These are phyloP conservation scores for Alisma plantagoaquatica DNA, from an alignment of 106 monocot genomes.

Conservation along the genomic window DNA sequence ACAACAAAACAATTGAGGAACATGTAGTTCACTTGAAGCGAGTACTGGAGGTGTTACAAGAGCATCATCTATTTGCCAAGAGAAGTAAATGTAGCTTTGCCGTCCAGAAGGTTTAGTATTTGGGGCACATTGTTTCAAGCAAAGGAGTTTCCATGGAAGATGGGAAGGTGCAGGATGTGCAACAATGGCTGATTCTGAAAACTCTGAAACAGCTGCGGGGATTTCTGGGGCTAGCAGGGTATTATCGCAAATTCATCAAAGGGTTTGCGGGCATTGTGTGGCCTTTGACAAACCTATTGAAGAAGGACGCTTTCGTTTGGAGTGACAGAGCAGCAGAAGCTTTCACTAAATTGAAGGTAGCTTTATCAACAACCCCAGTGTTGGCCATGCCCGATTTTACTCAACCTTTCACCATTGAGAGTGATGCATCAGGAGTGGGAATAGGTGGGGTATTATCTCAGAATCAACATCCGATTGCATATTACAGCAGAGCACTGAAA, in stretches of 20 bases:
- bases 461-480: background rate
- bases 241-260: slow-evolving; percentile 2
- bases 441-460: slow-evolving; percentile 2
- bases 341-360: background rate
- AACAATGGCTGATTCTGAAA: background rate
- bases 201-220: background rate
- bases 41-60: background rate
- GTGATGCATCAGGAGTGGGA: background rate
- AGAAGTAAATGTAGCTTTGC: background rate
- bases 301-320: slow-evolving; percentile 9
- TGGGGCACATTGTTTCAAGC: background rate
- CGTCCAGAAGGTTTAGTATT: background rate
- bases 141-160: background rate
- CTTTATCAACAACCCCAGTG: background rate
- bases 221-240: background rate
- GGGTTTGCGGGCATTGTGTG: background rate
- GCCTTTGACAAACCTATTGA: slow-evolving; percentile 1
- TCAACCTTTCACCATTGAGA: background rate
- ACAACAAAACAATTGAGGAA: no score
- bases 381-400: background rate
- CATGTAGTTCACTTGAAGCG: background rate
- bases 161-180: background rate
- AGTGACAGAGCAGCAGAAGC: background rate
- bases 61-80: background rate
- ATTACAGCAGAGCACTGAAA: background rate